phyloP scores from a whole-genome alignment of 345 rosid species.

The Euclidium syriacum region DNA sequence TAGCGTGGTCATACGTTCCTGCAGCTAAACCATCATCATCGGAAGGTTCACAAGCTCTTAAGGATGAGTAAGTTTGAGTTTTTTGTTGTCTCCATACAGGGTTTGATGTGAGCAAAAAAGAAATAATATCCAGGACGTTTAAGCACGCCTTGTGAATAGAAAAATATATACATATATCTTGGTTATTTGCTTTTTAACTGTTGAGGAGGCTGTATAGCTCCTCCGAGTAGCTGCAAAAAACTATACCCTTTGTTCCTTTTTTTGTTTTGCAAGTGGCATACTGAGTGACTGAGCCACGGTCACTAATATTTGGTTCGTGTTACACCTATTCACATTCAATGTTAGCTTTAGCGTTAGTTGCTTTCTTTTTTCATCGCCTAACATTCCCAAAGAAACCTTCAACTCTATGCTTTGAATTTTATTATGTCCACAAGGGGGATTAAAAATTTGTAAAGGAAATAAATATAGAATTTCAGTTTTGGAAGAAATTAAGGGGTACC shows the following conservation, averaged over 20 bases:
- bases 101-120: constrained; percentile 24
- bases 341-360: constrained; percentile 17
- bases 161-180: no score
- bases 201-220: constrained; percentile 30
- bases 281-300: constrained; percentile 7
- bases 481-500: neutral
- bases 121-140: constrained; percentile 30
- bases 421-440: neutral
- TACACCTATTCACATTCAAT: constrained; percentile 9
- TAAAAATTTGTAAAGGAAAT: neutral
- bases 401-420: neutral
- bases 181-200: constrained; percentile 19
- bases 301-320: constrained; percentile 9
- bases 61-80: constrained; percentile 17
- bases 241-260: neutral
- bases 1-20: constrained; percentile 75
- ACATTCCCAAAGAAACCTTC: neutral
- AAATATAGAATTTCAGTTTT: neutral
- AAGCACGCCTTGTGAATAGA: constrained; percentile 41
- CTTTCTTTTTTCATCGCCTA: neutral
- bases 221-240: constrained; percentile 18
- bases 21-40: constrained; percentile 43
- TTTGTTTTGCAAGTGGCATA: constrained; percentile 6
- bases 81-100: constrained; percentile 1
- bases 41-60: constrained; percentile 16